phyloP scores from a whole-genome alignment of 148 eudicot species.

The Persicaria maculosa region DNA sequence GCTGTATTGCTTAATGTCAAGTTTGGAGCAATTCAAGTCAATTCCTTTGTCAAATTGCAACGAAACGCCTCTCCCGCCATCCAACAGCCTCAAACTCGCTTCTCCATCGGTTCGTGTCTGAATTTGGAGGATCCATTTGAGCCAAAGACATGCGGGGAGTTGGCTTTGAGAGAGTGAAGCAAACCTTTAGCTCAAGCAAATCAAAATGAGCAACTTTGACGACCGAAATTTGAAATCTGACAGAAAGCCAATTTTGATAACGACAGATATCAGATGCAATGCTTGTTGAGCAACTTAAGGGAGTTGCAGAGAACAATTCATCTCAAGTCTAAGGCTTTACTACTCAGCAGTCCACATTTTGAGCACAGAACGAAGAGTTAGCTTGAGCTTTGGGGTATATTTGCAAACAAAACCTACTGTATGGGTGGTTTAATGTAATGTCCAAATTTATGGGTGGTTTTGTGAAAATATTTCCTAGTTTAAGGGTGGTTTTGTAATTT shows the following conservation, averaged over 20 bases:
- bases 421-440: too few relatives aligned
- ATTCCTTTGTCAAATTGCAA: too few relatives aligned
- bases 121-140: conserved; percentile 16
- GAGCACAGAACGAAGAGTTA: conserved; percentile 22
- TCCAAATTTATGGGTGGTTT: too few relatives aligned
- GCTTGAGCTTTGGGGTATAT: too few relatives aligned
- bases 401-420: too few relatives aligned
- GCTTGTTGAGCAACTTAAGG: too few relatives aligned
- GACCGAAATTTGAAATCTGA: conserved; percentile 14
- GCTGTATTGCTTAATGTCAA: too few relatives aligned
- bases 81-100: too few relatives aligned
- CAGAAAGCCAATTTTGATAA: conserved; percentile 18
- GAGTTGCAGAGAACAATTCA: conserved; percentile 1
- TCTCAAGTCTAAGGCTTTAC: conserved; percentile 16
- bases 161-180: conserved; percentile 7
- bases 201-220: conserved; percentile 1
- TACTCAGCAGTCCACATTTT: conserved; percentile 25
- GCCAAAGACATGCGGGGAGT: conserved; percentile 13
- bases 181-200: conserved; percentile 6
- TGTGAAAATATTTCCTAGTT: too few relatives aligned
- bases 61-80: too few relatives aligned
- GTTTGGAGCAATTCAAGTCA: too few relatives aligned
- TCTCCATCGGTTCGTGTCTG: conserved; percentile 7
- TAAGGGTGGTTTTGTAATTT: too few relatives aligned
- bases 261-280: background rate